Evolutionary conservation across 1,284 basidiomycete genomes (phyloP).

Genomic region (Leccinum fallax): DNA sequence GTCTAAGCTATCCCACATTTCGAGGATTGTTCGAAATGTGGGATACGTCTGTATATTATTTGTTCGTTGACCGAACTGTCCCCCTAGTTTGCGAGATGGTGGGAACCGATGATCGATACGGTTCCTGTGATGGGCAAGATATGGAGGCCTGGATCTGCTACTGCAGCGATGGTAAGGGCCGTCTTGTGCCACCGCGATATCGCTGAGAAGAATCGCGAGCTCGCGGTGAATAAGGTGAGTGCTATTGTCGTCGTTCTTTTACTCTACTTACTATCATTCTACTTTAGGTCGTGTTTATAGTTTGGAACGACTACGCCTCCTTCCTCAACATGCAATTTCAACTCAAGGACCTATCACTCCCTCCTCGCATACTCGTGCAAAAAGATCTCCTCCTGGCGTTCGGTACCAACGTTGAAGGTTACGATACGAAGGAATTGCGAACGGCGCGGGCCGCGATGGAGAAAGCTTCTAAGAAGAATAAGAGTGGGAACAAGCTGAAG

Average conservation of each 20-base stretch:
- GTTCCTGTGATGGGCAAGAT: neutral
- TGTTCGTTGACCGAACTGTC: neutral
- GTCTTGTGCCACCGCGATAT: neutral
- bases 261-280: no score
- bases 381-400: neutral
- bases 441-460: neutral
- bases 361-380: neutral
- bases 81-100: neutral
- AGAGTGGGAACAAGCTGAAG: neutral
- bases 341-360: neutral
- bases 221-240: neutral
- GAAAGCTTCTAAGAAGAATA: neutral
- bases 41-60: no score
- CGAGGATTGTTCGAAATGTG: no score
- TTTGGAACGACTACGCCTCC: neutral
- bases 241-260: neutral
- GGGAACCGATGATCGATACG: neutral
- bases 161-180: fast-evolving
- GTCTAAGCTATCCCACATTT: neutral
- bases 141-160: neutral
- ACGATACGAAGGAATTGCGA: neutral
- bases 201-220: neutral
- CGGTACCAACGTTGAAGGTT: neutral
- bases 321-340: constrained; percentile 3
- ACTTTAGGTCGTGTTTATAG: neutral